These are phyloP conservation scores for Teratosphaeria zuluensis DNA, from an alignment of 2,329 filamentous ascomycete species.

Conservation along the genomic window DNA sequence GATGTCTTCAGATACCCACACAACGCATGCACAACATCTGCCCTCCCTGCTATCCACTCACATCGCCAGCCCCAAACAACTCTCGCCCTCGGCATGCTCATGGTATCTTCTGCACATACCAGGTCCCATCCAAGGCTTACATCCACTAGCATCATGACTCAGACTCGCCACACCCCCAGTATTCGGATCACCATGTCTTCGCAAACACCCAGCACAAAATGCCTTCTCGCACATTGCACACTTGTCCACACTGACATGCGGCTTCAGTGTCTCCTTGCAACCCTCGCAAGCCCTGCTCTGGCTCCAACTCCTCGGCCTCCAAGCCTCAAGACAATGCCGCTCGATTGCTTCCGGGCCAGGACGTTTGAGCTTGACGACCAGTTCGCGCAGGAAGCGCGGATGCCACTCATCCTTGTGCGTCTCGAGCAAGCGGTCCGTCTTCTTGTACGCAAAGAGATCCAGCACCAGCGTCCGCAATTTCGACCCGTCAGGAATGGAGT, in stretches of 20 bases:
- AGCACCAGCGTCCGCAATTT: slow-evolving; percentile 34
- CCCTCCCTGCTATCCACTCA: neutral
- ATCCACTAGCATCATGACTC: slow-evolving; percentile 25
- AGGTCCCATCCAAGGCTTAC: slow-evolving; percentile 29
- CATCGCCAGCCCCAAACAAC: slow-evolving; percentile 10
- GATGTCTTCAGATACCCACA: neutral
- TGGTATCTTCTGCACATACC: slow-evolving; percentile 28
- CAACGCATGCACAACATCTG: neutral
- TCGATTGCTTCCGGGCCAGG: slow-evolving; percentile 33
- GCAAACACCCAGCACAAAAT: slow-evolving; percentile 33
- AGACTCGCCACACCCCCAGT: slow-evolving; percentile 12
- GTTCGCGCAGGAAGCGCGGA: slow-evolving; percentile 37
- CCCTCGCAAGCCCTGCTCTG: slow-evolving; percentile 28
- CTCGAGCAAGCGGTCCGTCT: slow-evolving; percentile 39
- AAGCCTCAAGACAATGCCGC: slow-evolving; percentile 33
- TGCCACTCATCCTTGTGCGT: slow-evolving; percentile 41
- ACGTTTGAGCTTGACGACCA: slow-evolving; percentile 37
- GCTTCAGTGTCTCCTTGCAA: slow-evolving; percentile 31
- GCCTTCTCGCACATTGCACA: slow-evolving; percentile 34
- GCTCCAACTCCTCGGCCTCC: slow-evolving; percentile 27
- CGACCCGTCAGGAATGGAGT: slow-evolving; percentile 30
- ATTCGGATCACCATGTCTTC: slow-evolving; percentile 17
- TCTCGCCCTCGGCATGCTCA: slow-evolving; percentile 26
- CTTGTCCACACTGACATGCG: slow-evolving; percentile 26
- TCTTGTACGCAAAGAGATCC: slow-evolving; percentile 44